Percentiles rank a stretch among this genome's conserved stretches.
phyloP scores from a whole-genome alignment of 352 stramenopile species.

The Peronospora destructor region DNA sequence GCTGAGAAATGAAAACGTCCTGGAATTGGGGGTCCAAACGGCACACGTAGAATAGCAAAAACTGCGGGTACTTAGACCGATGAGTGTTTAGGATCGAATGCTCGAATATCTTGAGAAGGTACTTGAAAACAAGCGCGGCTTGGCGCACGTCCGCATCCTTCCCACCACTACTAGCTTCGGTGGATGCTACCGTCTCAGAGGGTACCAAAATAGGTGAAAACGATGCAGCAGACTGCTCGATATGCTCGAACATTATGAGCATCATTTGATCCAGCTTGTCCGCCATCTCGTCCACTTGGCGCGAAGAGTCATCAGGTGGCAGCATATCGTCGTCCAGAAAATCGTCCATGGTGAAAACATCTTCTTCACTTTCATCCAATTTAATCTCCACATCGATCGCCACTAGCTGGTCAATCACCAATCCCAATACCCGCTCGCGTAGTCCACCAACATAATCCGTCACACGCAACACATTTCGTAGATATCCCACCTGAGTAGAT shows the following conservation, averaged over 20 bases:
- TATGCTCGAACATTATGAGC: slow-evolving; percentile 83
- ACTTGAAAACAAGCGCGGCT: slow-evolving; percentile 62
- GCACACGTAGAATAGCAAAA: slow-evolving; percentile 87
- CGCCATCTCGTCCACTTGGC: slow-evolving; percentile 70
- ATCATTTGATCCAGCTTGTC: slow-evolving; percentile 87
- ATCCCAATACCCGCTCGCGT: slow-evolving; percentile 71
- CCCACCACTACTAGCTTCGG: slow-evolving; percentile 4
- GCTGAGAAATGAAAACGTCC: slow-evolving; percentile 77
- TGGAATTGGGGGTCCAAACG: slow-evolving; percentile 69
- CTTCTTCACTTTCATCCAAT: slow-evolving; percentile 79
- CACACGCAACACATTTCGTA: slow-evolving; percentile 65
- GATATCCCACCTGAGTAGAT: slow-evolving; percentile 55
- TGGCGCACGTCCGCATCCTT: slow-evolving; percentile 40
- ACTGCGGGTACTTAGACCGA: slow-evolving; percentile 90
- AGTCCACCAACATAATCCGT: slow-evolving; percentile 59
- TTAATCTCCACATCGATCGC: slow-evolving; percentile 87
- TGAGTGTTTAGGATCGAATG: slow-evolving; percentile 85
- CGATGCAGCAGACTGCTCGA: slow-evolving; percentile 34
- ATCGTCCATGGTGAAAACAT: slow-evolving; percentile 78
- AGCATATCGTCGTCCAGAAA: slow-evolving; percentile 76
- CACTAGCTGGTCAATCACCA: slow-evolving; percentile 83
- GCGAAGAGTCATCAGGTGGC: slow-evolving; percentile 33
- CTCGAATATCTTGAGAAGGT: slow-evolving; percentile 79
- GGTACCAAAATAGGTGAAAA: neutral
- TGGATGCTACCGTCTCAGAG: neutral